Percentiles rank a stretch among this genome's conserved stretches.
Conservation (phyloP, 176 grass and related monocot species). For the Olyra latifolia region DNA sequence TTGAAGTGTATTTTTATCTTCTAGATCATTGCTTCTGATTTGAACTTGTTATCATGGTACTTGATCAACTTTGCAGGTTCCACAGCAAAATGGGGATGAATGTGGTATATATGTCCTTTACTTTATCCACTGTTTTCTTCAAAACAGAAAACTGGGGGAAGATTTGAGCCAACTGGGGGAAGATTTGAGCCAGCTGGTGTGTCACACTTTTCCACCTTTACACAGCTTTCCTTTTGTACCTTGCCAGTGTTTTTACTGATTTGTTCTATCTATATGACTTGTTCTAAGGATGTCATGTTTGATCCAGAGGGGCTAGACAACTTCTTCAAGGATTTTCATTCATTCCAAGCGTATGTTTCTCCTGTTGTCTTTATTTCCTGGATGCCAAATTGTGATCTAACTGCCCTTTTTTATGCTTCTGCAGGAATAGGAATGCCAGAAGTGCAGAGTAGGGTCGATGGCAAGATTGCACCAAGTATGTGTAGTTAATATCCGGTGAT, state of each 20-base stretch:
- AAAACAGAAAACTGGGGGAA: constrained; percentile 41
- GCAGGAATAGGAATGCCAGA: constrained; percentile 30
- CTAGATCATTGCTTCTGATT: constrained; percentile 4
- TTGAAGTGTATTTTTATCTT: constrained; percentile 9
- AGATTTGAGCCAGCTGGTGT: constrained; percentile 61
- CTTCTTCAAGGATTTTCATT: constrained; percentile 58
- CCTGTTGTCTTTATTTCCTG: background rate
- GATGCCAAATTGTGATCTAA: constrained; percentile 19
- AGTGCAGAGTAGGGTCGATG: constrained; percentile 21
- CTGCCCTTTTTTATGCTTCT: background rate
- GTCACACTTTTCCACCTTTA: constrained; percentile 21
- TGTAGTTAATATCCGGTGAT: constrained; percentile 18
- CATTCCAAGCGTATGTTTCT: constrained; percentile 50
- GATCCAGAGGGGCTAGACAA: constrained; percentile 59
- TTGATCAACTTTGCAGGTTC: constrained; percentile 58
- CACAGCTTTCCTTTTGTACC: constrained; percentile 3
- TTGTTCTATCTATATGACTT: constrained; percentile 13
- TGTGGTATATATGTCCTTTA: constrained; percentile 91
- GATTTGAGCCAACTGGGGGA: constrained; percentile 60
- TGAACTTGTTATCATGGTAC: background rate
- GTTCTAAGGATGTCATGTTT: constrained; percentile 67
- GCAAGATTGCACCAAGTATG: constrained; percentile 4
- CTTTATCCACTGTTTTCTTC: constrained; percentile 72
- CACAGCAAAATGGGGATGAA: constrained; percentile 82
- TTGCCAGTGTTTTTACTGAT: constrained; percentile 20